Evolutionary conservation across 2,329 filamentous ascomycete species (phyloP), one percentile per base, ranked within the genome.

Genomic region (Aureobasidium leucospermi): DNA sequence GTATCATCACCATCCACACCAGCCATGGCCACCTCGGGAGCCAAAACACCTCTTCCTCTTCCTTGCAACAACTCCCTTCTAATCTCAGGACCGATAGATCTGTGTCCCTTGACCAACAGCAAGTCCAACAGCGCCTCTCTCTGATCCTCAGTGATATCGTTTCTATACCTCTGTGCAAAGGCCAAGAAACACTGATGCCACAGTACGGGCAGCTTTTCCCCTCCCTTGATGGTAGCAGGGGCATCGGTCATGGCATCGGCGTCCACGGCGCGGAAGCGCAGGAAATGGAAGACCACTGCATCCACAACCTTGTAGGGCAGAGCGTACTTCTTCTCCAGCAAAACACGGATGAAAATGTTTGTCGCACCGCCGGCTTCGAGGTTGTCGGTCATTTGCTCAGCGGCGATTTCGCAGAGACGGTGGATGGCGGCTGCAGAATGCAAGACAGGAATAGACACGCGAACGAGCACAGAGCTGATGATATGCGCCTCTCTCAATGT

Each of bases 251-350:
- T 76, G 59, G 87, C 85, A 34, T 82, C 78, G 4, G 71, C 16
- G 81, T 79, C 2, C 29, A 84, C 81, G 57, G 83, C 88, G 36
- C 89, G 83, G 78, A 96, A 96, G 15, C 94, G 87, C 63, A 97
- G 74, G 74, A 99, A 99, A 74, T 99, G 93, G 78, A 97, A 97
- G 9, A 99, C 94, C 1, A 97, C 79, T 1, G 91, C 87, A 67
- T 99, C 94, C 52, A 99, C 86, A 58, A 96, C 93, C 74, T 96
- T 93, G 77, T 89, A 96, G 0, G 93, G 94, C 10, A 99, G 79
- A 0, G 94, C 94, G 67, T 99, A 97, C 71, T 95, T 95, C 82
- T 99, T 99, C 75, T 96, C 93, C 4, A 99, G 79, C 39, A 99
- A 81, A 0, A 90, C 86, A 70, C 90, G 90, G 76, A 99, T 96